A percentile compares a stretch with the other conserved stretches of the same genome.
Evolutionary conservation across 306 rosid species (phyloP).

Genomic region (Rosa persica): DNA sequence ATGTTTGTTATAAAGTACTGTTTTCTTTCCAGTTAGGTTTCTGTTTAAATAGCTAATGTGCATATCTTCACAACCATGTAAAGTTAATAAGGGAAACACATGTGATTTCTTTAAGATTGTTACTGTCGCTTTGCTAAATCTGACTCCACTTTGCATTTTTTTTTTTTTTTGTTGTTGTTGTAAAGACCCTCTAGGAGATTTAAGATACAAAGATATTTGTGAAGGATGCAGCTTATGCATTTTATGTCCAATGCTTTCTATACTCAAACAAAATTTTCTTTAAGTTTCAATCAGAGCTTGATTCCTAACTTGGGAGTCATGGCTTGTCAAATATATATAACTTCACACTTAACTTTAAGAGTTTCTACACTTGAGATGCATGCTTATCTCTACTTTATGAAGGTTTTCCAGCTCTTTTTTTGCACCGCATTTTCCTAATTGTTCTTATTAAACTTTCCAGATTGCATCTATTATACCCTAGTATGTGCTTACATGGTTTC

Average conservation of each 20-base stretch:
- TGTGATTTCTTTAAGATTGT: not conserved
- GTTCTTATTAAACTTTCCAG: not conserved
- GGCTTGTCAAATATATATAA: not conserved
- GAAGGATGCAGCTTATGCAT: not conserved
- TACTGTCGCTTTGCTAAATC: not conserved
- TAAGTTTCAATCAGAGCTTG: not conserved
- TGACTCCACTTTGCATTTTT: not conserved
- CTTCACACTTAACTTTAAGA: not conserved
- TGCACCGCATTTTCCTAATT: not conserved
- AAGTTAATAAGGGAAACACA: not conserved
- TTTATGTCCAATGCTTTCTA: not conserved
- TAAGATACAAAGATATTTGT: not conserved
- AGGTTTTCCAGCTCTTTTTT: not conserved
- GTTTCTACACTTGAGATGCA: slow-evolving; percentile 1
- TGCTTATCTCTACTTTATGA: not conserved
- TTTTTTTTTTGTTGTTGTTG: too few relatives aligned
- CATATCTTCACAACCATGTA: slow-evolving; percentile 4
- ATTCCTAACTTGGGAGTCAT: not conserved
- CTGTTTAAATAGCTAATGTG: not conserved
- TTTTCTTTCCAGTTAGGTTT: not conserved
- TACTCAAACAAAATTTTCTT: not conserved
- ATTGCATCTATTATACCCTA: not conserved
- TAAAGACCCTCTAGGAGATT: not conserved
- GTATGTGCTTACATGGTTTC: not conserved
- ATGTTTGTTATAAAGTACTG: slow-evolving; percentile 12